Conservation (phyloP, 345 rosid genomes). For the Turritis glabra region DNA sequence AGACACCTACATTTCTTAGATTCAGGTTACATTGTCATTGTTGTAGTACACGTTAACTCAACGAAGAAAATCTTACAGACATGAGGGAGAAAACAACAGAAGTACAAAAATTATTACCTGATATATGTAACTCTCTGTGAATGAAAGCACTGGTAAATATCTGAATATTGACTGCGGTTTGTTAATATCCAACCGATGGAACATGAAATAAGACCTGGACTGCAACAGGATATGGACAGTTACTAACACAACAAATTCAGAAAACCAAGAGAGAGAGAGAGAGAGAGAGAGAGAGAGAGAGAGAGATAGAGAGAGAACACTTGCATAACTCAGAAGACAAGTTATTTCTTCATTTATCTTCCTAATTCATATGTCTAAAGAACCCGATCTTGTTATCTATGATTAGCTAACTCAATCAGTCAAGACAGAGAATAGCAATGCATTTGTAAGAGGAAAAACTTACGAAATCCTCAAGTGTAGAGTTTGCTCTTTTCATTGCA, state of each 20-base stretch:
- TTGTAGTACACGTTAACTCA: background rate
- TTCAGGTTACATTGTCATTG: background rate
- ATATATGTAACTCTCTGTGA: conserved; percentile 80
- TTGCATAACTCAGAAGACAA: background rate
- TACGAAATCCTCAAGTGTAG: conserved; percentile 92
- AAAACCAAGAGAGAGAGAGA: background rate
- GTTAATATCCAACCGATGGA: conserved; percentile 69
- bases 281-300: no score
- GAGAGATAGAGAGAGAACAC: background rate
- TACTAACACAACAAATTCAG: background rate
- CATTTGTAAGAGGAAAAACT: conserved; percentile 33
- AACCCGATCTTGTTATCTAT: background rate
- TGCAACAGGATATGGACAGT: conserved; percentile 40
- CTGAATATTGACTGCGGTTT: conserved; percentile 57
- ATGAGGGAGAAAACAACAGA: background rate
- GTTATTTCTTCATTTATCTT: background rate
- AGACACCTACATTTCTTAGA: background rate
- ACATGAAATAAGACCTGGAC: conserved; percentile 97
- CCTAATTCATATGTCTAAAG: background rate
- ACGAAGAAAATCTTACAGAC: background rate
- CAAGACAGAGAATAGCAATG: conserved; percentile 3
- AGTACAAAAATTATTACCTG: conserved; percentile 52
- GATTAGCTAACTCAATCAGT: background rate
- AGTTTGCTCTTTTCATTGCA: conserved; percentile 86
- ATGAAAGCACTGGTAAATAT: conserved; percentile 73